Evolutionary conservation across 768 basidiomycete species (phyloP).

Genomic region (Daedaleopsis sinensis): DNA sequence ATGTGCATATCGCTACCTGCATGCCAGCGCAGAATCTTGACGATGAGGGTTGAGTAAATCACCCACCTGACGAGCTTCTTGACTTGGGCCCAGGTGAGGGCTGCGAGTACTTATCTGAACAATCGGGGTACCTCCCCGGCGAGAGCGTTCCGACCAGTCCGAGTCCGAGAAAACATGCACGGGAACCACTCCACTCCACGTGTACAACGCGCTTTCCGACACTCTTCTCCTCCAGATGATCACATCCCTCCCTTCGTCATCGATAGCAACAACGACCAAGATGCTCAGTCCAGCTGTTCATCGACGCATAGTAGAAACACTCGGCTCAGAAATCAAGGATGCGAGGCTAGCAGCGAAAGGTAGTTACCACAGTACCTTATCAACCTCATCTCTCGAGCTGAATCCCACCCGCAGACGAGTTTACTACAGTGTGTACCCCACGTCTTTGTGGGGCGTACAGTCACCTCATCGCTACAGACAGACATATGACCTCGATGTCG

Average conservation of each 20-base stretch:
- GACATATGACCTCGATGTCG: slow-evolving; percentile 15
- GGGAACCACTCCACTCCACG: too few relatives aligned
- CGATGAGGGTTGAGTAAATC: too few relatives aligned
- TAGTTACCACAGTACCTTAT: not conserved
- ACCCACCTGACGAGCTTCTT: not conserved
- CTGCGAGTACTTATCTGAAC: too few relatives aligned
- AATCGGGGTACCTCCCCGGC: too few relatives aligned
- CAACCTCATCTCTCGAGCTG: not conserved
- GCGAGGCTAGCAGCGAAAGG: slow-evolving; percentile 7
- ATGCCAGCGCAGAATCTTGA: too few relatives aligned
- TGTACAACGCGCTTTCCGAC: not conserved
- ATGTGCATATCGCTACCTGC: too few relatives aligned
- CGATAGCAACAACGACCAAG: not conserved
- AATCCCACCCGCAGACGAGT: not conserved
- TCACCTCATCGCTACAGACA: not conserved
- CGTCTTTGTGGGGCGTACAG: not conserved
- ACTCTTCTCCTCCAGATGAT: not conserved
- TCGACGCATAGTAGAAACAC: not conserved
- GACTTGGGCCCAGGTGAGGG: too few relatives aligned
- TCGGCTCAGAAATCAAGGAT: slow-evolving; percentile 3
- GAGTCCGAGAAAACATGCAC: too few relatives aligned
- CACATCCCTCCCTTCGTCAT: too few relatives aligned
- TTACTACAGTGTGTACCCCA: not conserved
- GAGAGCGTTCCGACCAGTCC: too few relatives aligned
- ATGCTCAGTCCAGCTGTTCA: not conserved